Conservation (phyloP, 768 basidiomycete genomes). For the Leccinellum rugosiceps region DNA sequence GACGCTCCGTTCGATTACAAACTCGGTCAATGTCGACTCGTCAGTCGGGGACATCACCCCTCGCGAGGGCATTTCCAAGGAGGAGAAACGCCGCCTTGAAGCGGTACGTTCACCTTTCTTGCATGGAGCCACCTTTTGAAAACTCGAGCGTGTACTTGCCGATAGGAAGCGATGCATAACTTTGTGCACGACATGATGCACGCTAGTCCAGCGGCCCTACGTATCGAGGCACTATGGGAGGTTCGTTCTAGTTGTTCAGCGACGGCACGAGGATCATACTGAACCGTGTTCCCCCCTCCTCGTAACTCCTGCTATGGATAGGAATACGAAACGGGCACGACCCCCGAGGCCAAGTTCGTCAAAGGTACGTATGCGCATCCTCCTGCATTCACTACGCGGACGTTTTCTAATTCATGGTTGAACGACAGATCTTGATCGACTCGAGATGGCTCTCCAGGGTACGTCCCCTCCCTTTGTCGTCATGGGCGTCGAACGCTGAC, state of each 20-base stretch:
- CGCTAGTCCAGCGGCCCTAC: constrained; percentile 59
- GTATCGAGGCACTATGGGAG: constrained; percentile 70
- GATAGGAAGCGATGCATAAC: constrained; percentile 84
- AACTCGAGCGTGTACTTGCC: neutral
- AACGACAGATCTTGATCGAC: constrained; percentile 70
- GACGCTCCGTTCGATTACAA: neutral
- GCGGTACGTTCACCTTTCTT: constrained; percentile 39
- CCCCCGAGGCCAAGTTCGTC: constrained; percentile 78
- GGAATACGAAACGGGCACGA: constrained; percentile 81
- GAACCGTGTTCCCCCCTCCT: neutral
- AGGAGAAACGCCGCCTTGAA: constrained; percentile 52
- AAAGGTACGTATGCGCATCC: constrained; percentile 52
- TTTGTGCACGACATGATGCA: constrained; percentile 91
- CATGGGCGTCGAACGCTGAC: neutral
- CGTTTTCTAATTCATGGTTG: neutral
- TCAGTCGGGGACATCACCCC: constrained; percentile 93
- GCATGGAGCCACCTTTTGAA: neutral
- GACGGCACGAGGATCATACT: neutral
- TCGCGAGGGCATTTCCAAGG: constrained; percentile 42
- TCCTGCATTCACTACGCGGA: neutral
- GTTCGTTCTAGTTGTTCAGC: constrained; percentile 19
- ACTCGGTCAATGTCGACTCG: neutral
- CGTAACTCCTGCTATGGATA: constrained; percentile 21
- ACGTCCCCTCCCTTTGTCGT: neutral
- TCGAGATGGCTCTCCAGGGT: constrained; percentile 89